Conservation (phyloP, 1,284 basidiomycete genomes). For the Mrakiaceae sp. region DNA sequence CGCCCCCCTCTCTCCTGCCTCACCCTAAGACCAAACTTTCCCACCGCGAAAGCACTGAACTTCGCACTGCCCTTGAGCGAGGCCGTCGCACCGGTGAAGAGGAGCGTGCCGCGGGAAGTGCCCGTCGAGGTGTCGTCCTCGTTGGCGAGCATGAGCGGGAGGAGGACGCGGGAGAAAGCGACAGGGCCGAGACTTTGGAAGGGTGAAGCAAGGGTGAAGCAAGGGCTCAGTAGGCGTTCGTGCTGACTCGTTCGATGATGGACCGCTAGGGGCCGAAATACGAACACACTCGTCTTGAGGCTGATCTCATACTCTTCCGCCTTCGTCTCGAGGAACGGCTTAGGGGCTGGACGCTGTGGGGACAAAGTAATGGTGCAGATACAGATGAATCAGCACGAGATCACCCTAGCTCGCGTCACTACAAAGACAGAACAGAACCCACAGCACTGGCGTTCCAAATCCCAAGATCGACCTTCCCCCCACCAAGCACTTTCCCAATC, state of each 20-base stretch:
- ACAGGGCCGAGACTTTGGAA: conserved; percentile 21
- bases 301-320: background rate
- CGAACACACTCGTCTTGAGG: background rate
- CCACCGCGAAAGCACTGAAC: conserved; percentile 27
- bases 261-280: background rate
- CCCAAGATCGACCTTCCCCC: conserved; percentile 27
- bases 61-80: conserved; percentile 16
- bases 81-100: conserved; percentile 32
- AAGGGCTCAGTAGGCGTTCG: background rate
- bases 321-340: conserved; percentile 3
- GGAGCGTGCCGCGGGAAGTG: conserved; percentile 20
- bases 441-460: conserved; percentile 24
- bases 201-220: background rate
- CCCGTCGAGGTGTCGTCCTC: background rate
- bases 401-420: too few relatives aligned
- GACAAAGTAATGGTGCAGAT: background rate
- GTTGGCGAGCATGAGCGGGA: conserved; percentile 25
- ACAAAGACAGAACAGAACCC: background rate
- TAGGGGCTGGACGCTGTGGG: background rate
- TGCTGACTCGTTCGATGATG: background rate
- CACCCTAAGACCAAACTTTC: conserved; percentile 28
- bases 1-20: conserved; percentile 19
- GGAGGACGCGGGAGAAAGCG: conserved; percentile 27
- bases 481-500: conserved; percentile 22
- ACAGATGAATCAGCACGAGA: background rate